Conservation (phyloP, 257 asterid species). For the Hygrophila difformis region DNA sequence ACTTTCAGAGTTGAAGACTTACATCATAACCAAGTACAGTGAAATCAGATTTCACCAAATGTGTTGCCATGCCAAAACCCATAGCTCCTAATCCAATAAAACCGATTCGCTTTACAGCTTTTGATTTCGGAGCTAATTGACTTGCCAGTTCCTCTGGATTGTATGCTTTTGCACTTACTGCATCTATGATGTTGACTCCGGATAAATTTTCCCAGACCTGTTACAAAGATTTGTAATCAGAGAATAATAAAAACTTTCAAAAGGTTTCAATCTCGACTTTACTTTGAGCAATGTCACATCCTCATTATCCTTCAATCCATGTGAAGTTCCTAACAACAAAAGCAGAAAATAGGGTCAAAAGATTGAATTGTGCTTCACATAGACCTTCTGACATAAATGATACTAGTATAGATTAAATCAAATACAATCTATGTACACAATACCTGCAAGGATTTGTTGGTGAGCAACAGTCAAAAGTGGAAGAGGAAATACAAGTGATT, state of each 20-base stretch:
- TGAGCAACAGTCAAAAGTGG: slow-evolving; percentile 78
- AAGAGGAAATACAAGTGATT: slow-evolving; percentile 57
- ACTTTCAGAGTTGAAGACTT: slow-evolving; percentile 33
- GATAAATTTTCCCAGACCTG: slow-evolving; percentile 83
- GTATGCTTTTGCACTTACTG: slow-evolving; percentile 55
- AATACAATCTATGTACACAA: slow-evolving; percentile 6
- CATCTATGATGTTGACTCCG: slow-evolving; percentile 61
- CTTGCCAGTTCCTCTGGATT: slow-evolving; percentile 69
- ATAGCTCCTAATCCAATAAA: slow-evolving; percentile 98
- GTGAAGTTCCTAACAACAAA: slow-evolving; percentile 46
- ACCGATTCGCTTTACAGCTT: slow-evolving; percentile 59
- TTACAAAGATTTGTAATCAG: slow-evolving; percentile 17
- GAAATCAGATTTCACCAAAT: slow-evolving; percentile 77
- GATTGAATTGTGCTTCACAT: slow-evolving; percentile 8
- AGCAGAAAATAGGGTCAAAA: slow-evolving; percentile 9
- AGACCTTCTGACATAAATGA: background rate
- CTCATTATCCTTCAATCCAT: slow-evolving; percentile 33
- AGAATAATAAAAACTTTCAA: slow-evolving; percentile 18
- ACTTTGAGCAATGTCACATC: slow-evolving; percentile 59
- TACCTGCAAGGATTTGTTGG: slow-evolving; percentile 97
- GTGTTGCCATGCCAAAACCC: slow-evolving; percentile 99
- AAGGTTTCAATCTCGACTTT: slow-evolving; percentile 9
- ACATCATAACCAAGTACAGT: slow-evolving; percentile 80
- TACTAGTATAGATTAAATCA: slow-evolving; percentile 2
- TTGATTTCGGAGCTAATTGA: slow-evolving; percentile 47